Conservation (phyloP, 1,284 basidiomycete species). For the Cutaneotrichosporon sp. region DNA sequence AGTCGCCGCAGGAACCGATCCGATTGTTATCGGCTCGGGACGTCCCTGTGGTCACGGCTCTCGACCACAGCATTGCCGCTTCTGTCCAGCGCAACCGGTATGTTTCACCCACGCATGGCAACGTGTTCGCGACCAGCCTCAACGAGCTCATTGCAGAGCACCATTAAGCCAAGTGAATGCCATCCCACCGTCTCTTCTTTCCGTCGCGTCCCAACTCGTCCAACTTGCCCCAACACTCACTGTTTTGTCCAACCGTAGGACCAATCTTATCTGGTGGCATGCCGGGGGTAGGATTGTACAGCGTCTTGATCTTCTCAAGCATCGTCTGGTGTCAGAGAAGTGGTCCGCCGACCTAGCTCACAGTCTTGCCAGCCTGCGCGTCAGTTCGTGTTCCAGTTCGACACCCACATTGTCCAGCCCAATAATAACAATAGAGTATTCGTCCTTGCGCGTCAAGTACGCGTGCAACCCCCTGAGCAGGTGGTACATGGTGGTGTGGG, state of each 20-base stretch:
- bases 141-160: too few species aligned
- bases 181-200: too few species aligned
- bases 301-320: slow-evolving; percentile 84
- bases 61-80: too few species aligned
- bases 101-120: too few species aligned
- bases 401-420: slow-evolving; percentile 54
- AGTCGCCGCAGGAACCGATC: too few species aligned
- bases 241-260: slow-evolving; percentile 92
- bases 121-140: too few species aligned
- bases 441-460: slow-evolving; percentile 84
- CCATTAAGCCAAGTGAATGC: too few species aligned
- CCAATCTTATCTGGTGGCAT: slow-evolving; percentile 82
- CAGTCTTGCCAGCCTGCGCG: slow-evolving; percentile 75
- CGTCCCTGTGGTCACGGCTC: too few species aligned
- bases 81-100: too few species aligned
- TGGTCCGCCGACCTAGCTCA: slow-evolving; percentile 41
- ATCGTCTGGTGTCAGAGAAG: slow-evolving; percentile 59
- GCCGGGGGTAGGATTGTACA: slow-evolving; percentile 78
- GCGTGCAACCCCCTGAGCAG: slow-evolving; percentile 82
- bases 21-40: too few species aligned
- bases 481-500: slow-evolving; percentile 63
- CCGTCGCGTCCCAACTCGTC: too few species aligned
- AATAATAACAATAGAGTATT: slow-evolving; percentile 88
- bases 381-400: not conserved
- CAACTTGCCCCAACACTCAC: slow-evolving; percentile 50